These are phyloP conservation scores for Clitopilus passeckerianus DNA, from an alignment of 768 basidiomycete genomes.

Conservation along the genomic window DNA sequence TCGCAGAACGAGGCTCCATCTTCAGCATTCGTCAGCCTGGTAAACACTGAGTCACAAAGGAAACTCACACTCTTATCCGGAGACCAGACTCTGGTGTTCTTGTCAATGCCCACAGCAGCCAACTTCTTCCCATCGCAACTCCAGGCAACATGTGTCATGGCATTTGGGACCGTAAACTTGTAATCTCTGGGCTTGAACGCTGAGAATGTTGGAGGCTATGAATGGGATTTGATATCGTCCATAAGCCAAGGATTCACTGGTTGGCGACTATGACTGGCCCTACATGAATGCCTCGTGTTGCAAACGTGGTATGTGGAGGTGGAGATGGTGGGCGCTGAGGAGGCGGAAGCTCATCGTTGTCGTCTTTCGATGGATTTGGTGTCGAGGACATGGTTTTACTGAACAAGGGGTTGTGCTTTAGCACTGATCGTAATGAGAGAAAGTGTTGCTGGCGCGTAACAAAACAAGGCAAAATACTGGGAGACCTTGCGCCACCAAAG, in stretches of 20 bases:
- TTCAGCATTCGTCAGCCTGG: constrained; percentile 19
- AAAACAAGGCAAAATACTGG: no score
- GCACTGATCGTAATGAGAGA: neutral
- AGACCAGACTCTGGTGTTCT: constrained; percentile 65
- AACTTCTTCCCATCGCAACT: constrained; percentile 80
- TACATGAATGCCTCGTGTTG: constrained; percentile 72
- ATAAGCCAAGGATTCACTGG: constrained; percentile 11
- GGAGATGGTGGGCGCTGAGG: constrained; percentile 66
- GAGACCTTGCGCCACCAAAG: no score
- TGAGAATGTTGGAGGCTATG: constrained; percentile 72
- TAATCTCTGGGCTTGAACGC: constrained; percentile 77
- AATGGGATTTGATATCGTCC: constrained; percentile 1
- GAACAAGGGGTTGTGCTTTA: neutral
- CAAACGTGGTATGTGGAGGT: constrained; percentile 66
- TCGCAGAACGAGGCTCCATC: constrained; percentile 70
- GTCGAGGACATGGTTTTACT: constrained; percentile 12
- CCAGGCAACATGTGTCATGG: constrained; percentile 79
- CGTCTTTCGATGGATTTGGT: constrained; percentile 32
- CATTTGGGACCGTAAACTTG: constrained; percentile 56
- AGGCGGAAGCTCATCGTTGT: constrained; percentile 52
- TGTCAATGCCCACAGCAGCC: constrained; percentile 80
- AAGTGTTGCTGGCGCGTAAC: no score
- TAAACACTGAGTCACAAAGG: neutral
- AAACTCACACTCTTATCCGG: constrained; percentile 71
- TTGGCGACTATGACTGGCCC: constrained; percentile 20